Conservation (phyloP, 148 eudicot genomes). For the Camellia japonica region DNA sequence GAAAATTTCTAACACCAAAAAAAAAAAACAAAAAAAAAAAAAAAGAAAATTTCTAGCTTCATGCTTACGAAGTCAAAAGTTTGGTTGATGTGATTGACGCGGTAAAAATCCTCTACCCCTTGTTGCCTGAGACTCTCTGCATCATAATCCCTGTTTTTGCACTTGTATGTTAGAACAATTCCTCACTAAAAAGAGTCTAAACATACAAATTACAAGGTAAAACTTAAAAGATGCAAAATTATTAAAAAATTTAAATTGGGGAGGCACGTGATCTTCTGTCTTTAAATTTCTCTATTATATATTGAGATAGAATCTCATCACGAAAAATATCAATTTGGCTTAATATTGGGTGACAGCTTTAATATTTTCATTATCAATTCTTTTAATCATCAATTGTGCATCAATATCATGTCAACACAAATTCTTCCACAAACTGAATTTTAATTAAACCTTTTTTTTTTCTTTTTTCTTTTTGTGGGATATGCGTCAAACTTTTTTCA, state of each 20-base stretch:
- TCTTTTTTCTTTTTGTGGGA: too few species aligned
- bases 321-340: too few species aligned
- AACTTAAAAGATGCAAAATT: not conserved
- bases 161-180: not conserved
- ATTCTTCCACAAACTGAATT: too few species aligned
- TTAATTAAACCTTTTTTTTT: too few species aligned
- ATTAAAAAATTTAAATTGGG: not conserved
- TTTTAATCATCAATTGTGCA: too few species aligned
- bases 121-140: slow-evolving; percentile 62
- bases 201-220: not conserved
- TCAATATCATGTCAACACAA: too few species aligned
- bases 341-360: too few species aligned
- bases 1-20: not conserved
- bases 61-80: slow-evolving; percentile 60
- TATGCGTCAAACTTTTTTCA: too few species aligned
- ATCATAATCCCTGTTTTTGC: slow-evolving; percentile 63
- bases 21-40: not conserved
- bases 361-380: too few species aligned
- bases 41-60: not conserved
- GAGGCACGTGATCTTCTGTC: not conserved
- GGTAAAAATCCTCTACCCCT: slow-evolving; percentile 68
- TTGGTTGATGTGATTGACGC: slow-evolving; percentile 69
- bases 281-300: too few species aligned
- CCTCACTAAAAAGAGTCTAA: not conserved
- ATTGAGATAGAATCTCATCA: too few species aligned